A percentile compares a stretch with the other conserved stretches of the same genome.
These are phyloP conservation scores for Candida schatavii DNA, from an alignment of 805 yeast species.

Conservation along the genomic window DNA sequence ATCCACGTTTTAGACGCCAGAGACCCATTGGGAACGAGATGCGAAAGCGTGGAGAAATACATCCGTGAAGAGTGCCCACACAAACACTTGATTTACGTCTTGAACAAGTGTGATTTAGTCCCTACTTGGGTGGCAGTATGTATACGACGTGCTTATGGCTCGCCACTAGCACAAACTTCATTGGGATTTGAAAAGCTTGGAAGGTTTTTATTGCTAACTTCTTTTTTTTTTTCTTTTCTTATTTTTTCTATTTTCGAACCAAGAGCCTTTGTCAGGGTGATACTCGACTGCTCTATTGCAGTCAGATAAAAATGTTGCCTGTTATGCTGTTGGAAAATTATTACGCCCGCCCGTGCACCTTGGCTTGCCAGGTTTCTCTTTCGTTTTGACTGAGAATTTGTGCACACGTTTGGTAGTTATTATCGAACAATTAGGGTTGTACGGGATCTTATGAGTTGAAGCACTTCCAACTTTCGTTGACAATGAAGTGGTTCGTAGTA, in stretches of 20 bases:
- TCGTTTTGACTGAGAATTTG: conserved; percentile 39
- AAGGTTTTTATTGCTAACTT: neutral
- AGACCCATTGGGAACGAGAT: conserved; percentile 95
- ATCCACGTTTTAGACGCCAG: conserved; percentile 96
- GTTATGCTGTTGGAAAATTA: conserved; percentile 97
- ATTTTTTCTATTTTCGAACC: conserved; percentile 37
- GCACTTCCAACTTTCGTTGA: conserved; percentile 26
- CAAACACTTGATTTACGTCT: conserved; percentile 89
- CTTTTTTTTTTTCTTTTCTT: conserved; percentile 5
- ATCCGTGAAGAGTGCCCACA: conserved; percentile 93
- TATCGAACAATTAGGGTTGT: conserved; percentile 43
- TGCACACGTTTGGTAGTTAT: conserved; percentile 35
- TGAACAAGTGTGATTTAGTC: conserved; percentile 96
- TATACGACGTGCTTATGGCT: conserved; percentile 32
- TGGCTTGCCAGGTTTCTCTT: conserved; percentile 37
- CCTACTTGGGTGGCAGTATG: conserved; percentile 99
- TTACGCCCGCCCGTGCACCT: conserved; percentile 54
- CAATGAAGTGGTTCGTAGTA: conserved; percentile 72
- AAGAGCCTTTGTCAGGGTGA: conserved; percentile 85
- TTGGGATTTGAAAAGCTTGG: too few relatives aligned
- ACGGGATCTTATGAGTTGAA: conserved; percentile 85
- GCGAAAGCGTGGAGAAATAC: conserved; percentile 89
- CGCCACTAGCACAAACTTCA: too few relatives aligned
- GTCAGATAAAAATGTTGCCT: conserved; percentile 56
- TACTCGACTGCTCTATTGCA: conserved; percentile 34